Evolutionary conservation across 495 filamentous ascomycete genomes (phyloP).

Genomic region (Hypoxylon cercidicola): DNA sequence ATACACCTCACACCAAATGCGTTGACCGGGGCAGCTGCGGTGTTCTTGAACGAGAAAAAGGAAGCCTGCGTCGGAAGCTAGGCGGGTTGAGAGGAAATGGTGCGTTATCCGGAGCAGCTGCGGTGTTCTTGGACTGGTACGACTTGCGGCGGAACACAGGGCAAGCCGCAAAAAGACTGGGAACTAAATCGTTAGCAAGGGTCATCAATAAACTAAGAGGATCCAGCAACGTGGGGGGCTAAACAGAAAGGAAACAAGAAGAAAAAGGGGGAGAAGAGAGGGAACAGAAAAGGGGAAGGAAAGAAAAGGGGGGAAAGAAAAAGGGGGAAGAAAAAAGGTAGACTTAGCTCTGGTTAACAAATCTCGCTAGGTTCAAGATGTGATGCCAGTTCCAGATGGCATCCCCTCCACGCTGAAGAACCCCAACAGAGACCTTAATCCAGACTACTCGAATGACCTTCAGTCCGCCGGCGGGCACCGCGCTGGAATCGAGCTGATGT

Average conservation of each 20-base stretch:
- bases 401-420: neutral
- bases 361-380: no score
- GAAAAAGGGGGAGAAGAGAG: neutral
- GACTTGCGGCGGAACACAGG: neutral
- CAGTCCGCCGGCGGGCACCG: conserved; percentile 7
- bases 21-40: neutral
- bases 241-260: no score
- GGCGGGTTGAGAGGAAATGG: neutral
- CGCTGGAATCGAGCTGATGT: neutral
- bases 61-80: conserved; percentile 1
- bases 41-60: neutral
- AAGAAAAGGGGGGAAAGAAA: neutral
- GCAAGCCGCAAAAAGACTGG: neutral
- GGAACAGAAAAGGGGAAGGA: neutral
- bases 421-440: conserved; percentile 2
- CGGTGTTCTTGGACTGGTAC: neutral
- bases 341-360: neutral
- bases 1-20: neutral
- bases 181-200: no score
- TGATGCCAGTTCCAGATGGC: neutral
- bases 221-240: no score
- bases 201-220: no score
- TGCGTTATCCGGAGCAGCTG: conserved; percentile 4
- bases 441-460: conserved; percentile 9
- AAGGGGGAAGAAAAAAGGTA: neutral